phyloP scores from a whole-genome alignment of 148 eudicot species.

The Rheum nobile region DNA sequence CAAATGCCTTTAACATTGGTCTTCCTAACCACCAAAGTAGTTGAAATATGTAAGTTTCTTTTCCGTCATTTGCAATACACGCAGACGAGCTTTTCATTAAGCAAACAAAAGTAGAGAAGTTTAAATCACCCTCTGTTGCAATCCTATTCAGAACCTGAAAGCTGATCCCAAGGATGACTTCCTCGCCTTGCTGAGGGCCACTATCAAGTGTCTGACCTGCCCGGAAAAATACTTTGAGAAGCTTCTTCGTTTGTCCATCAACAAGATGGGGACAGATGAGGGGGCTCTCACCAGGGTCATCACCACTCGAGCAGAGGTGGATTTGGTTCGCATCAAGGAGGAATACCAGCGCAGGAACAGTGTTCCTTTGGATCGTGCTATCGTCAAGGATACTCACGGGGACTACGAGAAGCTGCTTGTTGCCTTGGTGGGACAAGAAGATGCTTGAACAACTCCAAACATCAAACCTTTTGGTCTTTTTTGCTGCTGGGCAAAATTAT shows the following conservation, averaged over 20 bases:
- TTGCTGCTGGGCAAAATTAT: background rate
- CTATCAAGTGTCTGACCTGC: constrained; percentile 61
- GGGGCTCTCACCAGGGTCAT: constrained; percentile 78
- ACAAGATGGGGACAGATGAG: constrained; percentile 76
- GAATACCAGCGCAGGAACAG: constrained; percentile 71
- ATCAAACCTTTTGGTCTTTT: too few species aligned
- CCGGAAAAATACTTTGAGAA: constrained; percentile 88
- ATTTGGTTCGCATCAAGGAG: constrained; percentile 64
- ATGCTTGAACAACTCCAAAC: constrained; percentile 15
- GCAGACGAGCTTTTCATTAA: too few species aligned
- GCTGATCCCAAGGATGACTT: constrained; percentile 58
- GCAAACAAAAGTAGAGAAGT: too few species aligned
- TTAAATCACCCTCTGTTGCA: background rate
- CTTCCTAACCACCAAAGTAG: background rate
- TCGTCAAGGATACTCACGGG: constrained; percentile 66
- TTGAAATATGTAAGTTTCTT: too few species aligned
- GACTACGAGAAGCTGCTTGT: constrained; percentile 78
- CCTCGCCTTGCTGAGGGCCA: constrained; percentile 52
- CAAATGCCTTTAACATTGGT: background rate
- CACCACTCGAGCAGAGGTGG: constrained; percentile 74
- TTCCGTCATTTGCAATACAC: too few species aligned
- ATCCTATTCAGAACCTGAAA: constrained; percentile 49
- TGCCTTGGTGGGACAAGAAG: constrained; percentile 56
- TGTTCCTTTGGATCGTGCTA: constrained; percentile 54
- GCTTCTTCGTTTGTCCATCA: constrained; percentile 60